These are phyloP conservation scores for Kodamaea neixiangensis DNA, from an alignment of 805 yeast species.

Conservation along the genomic window DNA sequence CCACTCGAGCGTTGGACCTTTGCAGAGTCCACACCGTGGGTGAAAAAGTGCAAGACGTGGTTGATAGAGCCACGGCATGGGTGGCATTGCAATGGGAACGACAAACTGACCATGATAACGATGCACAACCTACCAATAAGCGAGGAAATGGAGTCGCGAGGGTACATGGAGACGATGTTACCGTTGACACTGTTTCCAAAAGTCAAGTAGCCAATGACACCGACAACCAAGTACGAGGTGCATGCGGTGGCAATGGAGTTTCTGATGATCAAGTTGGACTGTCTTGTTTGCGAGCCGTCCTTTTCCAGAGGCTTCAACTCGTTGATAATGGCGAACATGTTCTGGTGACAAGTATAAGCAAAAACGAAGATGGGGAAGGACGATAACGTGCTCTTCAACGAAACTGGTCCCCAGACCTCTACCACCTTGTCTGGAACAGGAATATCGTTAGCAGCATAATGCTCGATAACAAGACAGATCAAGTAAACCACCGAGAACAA, in stretches of 20 bases:
- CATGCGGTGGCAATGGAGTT: constrained; percentile 60
- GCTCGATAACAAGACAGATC: constrained; percentile 53
- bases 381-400: constrained; percentile 44
- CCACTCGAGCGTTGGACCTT: constrained; percentile 22
- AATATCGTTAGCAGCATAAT: constrained; percentile 38
- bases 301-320: constrained; percentile 51
- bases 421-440: constrained; percentile 19
- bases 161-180: constrained; percentile 69
- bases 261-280: constrained; percentile 50
- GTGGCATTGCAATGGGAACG: constrained; percentile 78
- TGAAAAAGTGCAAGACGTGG: constrained; percentile 58
- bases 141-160: constrained; percentile 49
- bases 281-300: constrained; percentile 43
- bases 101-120: constrained; percentile 71
- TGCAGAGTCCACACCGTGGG: constrained; percentile 30
- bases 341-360: constrained; percentile 83
- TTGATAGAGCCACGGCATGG: constrained; percentile 76
- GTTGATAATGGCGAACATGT: constrained; percentile 73
- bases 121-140: constrained; percentile 60
- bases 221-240: constrained; percentile 60
- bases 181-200: constrained; percentile 69
- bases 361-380: constrained; percentile 75
- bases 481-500: constrained; percentile 66
- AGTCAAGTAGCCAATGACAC: constrained; percentile 68
- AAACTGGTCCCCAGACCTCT: constrained; percentile 43